Evolutionary conservation across 2,329 filamentous ascomycete genomes (phyloP), one percentile per base, ranked within the genome.

Genomic region (Alternaria metachromatica): DNA sequence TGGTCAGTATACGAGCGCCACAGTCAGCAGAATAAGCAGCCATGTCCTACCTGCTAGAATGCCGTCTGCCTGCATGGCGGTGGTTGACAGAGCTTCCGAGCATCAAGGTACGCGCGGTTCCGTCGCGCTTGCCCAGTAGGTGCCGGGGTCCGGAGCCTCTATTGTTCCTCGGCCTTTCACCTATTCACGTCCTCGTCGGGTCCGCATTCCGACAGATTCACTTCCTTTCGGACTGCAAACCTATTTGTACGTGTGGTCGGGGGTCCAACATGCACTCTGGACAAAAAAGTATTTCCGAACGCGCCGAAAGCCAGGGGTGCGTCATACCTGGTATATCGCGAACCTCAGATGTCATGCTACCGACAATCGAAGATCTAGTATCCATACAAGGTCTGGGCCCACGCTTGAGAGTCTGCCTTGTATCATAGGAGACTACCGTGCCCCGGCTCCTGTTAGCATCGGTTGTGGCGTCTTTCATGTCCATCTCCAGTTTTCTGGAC

Each of bases 21-120:
- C 55, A 21, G 20, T 54, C 15, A 12, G 51, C 43, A 18, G 45
- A 18, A 21, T 10, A 23, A 23, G 37, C 45, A 59, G 20, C n/a
- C 55, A 64, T 62, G 45, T 64, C 69, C 62, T 63, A 69, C 72
- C 72, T 71, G 70, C 64, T 33, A 55, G 37, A 48, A 65, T 56
- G 28, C 63, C 66, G 49, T 65, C 55, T 51, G 55, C 63, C 53
- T 64, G 65, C 72, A 73, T 72, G 62, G 65, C 68, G 46, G 61
- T 61, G 50, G 72, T 65, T 66, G 41, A 58, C 11, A 48, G 41
- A 58, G 62, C 46, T 21, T 33, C 54, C 63, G 63, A 45, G 55
- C 46, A 25, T 46, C 23, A 25, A 23, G 30, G 26, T 30, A 60
- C 60, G 60, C 44, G 62, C 62, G 66, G 56, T 58, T 56, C 37